phyloP scores from a whole-genome alignment of 495 filamentous ascomycete genomes.

The Penicillium lividum region DNA sequence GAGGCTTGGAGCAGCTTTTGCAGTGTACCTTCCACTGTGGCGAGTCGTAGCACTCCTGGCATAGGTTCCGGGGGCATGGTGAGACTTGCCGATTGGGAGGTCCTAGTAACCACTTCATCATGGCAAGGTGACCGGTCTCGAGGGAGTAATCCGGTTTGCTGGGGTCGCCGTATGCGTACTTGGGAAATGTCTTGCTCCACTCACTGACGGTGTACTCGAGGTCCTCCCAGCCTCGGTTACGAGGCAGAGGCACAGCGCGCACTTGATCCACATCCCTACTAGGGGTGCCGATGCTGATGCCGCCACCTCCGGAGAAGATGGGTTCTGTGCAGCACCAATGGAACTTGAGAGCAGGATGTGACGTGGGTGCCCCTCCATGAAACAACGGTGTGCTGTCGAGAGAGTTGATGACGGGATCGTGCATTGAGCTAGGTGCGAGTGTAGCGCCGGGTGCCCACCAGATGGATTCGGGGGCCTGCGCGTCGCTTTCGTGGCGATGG shows the following conservation, averaged over 20 bases:
- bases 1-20: conserved; percentile 55
- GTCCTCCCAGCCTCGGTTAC: conserved; percentile 56
- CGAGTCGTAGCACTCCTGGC: conserved; percentile 58
- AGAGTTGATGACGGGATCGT: conserved; percentile 41
- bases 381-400: conserved; percentile 28
- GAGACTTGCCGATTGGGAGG: conserved; percentile 48
- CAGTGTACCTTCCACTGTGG: conserved; percentile 62
- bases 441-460: conserved; percentile 62
- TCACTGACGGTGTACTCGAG: conserved; percentile 50
- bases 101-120: conserved; percentile 53
- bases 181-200: conserved; percentile 47
- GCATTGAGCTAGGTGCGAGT: conserved; percentile 58
- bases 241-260: conserved; percentile 58
- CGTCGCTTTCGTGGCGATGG: background rate
- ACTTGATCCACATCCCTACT: conserved; percentile 57
- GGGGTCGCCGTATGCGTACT: conserved; percentile 46
- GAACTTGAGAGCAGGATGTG: conserved; percentile 51
- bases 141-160: conserved; percentile 44
- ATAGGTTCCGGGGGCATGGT: conserved; percentile 59
- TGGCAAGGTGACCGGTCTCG: conserved; percentile 49
- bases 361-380: conserved; percentile 25
- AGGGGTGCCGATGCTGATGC: conserved; percentile 56
- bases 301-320: conserved; percentile 62
- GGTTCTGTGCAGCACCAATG: conserved; percentile 66
- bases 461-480: conserved; percentile 28